These are phyloP conservation scores for Malassezia globosa DNA, from an alignment of 1,284 basidiomycete genomes.

Conservation along the genomic window DNA sequence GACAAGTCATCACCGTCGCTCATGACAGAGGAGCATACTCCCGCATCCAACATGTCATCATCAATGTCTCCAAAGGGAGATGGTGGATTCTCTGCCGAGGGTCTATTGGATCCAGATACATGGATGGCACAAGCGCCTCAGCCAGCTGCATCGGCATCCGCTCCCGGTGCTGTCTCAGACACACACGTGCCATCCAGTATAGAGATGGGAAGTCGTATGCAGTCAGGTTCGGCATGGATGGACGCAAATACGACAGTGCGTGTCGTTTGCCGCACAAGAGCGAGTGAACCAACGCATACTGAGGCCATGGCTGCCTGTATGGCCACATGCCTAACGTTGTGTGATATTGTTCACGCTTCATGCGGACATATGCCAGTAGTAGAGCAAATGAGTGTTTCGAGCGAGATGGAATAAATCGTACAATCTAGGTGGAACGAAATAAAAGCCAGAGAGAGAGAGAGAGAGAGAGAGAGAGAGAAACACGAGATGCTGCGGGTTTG, in stretches of 20 bases:
- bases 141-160: not conserved
- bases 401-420: not conserved
- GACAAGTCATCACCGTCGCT: not conserved
- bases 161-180: not conserved
- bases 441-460: no score
- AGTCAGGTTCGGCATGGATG: no score
- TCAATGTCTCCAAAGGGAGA: not conserved
- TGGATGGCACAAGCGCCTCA: not conserved
- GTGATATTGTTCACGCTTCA: not conserved
- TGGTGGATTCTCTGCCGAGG: slow-evolving; percentile 7
- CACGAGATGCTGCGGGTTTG: no score
- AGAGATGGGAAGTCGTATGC: no score
- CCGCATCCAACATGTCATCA: not conserved
- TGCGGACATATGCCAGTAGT: not conserved
- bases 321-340: slow-evolving; percentile 1
- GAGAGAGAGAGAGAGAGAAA: no score
- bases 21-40: not conserved
- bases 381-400: not conserved
- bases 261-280: not conserved
- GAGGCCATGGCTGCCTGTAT: slow-evolving; percentile 13
- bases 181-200: not conserved
- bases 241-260: not conserved
- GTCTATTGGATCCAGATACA: slow-evolving; percentile 9
- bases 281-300: not conserved
- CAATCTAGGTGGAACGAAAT: no score